These are phyloP conservation scores for Nakazawaea sp. DNA, from an alignment of 805 yeast genomes.

Conservation along the genomic window DNA sequence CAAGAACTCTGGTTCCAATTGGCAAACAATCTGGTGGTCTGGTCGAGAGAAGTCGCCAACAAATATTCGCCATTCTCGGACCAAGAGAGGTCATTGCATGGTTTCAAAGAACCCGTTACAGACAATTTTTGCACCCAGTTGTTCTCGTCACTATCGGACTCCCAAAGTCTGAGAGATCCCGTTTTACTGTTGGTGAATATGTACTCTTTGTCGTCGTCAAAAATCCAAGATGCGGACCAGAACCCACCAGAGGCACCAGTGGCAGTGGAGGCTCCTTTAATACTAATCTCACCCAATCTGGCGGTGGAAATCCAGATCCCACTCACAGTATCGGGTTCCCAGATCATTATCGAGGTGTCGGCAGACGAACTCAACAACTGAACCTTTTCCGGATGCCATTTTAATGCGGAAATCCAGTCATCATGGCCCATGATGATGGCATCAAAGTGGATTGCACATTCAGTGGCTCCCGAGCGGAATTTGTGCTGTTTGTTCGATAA, in stretches of 20 bases:
- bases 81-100: constrained; percentile 79
- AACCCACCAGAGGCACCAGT: constrained; percentile 84
- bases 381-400: constrained; percentile 67
- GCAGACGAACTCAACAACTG: constrained; percentile 81
- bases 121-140: constrained; percentile 44
- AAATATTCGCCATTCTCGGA: constrained; percentile 57
- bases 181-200: constrained; percentile 84
- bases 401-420: constrained; percentile 87
- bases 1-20: constrained; percentile 55
- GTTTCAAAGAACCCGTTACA: constrained; percentile 69
- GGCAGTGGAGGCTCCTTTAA: constrained; percentile 97
- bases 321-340: constrained; percentile 83
- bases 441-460: constrained; percentile 69
- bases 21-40: constrained; percentile 82
- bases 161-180: constrained; percentile 87
- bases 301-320: constrained; percentile 85
- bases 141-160: constrained; percentile 23
- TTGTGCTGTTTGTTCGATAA: constrained; percentile 70
- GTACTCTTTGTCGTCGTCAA: constrained; percentile 31
- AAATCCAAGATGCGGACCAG: constrained; percentile 66
- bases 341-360: constrained; percentile 86
- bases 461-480: constrained; percentile 32
- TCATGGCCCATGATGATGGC: constrained; percentile 97
- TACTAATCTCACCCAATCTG: constrained; percentile 85
- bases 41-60: constrained; percentile 80